Percentiles rank a stretch among this genome's conserved stretches.
Evolutionary conservation across 768 basidiomycete species (phyloP).

Genomic region (Phaffia tasmanica): DNA sequence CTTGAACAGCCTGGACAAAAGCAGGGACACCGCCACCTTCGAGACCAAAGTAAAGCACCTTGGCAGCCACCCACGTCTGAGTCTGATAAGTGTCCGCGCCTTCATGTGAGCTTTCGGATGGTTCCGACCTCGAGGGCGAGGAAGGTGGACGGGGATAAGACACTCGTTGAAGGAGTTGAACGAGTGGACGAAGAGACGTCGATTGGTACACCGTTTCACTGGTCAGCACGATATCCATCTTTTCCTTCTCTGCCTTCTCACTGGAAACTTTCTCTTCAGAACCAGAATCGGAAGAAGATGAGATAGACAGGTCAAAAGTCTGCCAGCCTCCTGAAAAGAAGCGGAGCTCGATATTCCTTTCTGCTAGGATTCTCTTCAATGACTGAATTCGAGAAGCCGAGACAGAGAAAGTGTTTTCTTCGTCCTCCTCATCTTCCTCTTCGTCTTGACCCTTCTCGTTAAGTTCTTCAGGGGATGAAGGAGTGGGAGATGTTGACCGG

Average conservation of each 20-base stretch:
- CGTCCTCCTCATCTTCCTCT: constrained; percentile 41
- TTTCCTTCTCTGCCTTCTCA: constrained; percentile 9
- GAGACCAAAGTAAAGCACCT: constrained; percentile 86
- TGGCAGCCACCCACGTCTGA: constrained; percentile 60
- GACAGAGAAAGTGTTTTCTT: constrained; percentile 55
- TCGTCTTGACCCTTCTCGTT: constrained; percentile 32
- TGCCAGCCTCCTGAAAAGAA: constrained; percentile 79
- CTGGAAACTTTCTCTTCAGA: neutral
- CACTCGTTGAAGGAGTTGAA: constrained; percentile 28
- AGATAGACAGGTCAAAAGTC: constrained; percentile 28
- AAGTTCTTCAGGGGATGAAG: constrained; percentile 8
- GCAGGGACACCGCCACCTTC: constrained; percentile 69
- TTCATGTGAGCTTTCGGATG: constrained; percentile 27
- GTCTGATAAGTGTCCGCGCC: constrained; percentile 24
- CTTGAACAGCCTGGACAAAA: constrained; percentile 52
- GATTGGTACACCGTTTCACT: constrained; percentile 85
- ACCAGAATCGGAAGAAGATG: no score
- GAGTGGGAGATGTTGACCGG: constrained; percentile 4
- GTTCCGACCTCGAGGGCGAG: constrained; percentile 10
- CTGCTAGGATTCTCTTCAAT: constrained; percentile 52
- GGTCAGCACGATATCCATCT: constrained; percentile 57
- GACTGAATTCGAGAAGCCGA: constrained; percentile 40
- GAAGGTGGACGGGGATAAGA: constrained; percentile 27
- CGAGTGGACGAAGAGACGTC: constrained; percentile 52
- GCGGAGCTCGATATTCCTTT: constrained; percentile 50